These are phyloP conservation scores for Eragrostis tef DNA, from an alignment of 202 grass and related monocot species.

Conservation along the genomic window DNA sequence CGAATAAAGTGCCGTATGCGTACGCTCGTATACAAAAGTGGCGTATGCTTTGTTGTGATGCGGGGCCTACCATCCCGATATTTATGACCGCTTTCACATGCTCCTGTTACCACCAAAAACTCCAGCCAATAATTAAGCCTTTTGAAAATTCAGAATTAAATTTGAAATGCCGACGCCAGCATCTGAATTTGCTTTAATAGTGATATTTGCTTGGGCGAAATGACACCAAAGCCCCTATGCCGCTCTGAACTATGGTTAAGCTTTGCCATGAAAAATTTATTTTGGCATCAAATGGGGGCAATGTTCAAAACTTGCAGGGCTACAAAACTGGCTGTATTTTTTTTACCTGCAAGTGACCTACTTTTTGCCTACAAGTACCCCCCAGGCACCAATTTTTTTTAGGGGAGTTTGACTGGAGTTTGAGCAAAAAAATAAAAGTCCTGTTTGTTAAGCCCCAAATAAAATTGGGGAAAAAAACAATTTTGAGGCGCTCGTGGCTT, in stretches of 20 bases:
- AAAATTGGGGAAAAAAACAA: slow-evolving; percentile 41
- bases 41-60: background rate
- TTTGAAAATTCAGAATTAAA: background rate
- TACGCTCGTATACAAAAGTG: slow-evolving; percentile 22
- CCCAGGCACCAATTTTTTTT: slow-evolving; percentile 17
- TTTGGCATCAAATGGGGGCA: slow-evolving; percentile 47
- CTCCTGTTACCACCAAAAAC: background rate
- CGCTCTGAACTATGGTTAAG: slow-evolving; percentile 37
- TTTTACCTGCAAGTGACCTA: slow-evolving; percentile 39
- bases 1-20: slow-evolving; percentile 41
- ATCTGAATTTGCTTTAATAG: slow-evolving; percentile 34
- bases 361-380: slow-evolving; percentile 46
- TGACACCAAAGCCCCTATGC: slow-evolving; percentile 24
- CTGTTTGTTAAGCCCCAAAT: slow-evolving; percentile 34
- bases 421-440: background rate
- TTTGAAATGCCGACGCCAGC: background rate
- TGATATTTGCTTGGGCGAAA: slow-evolving; percentile 9
- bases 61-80: slow-evolving; percentile 5
- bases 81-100: slow-evolving; percentile 27
- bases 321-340: slow-evolving; percentile 30
- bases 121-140: slow-evolving; percentile 14
- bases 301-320: slow-evolving; percentile 36
- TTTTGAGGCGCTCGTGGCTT: slow-evolving; percentile 32
- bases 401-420: slow-evolving; percentile 24
- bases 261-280: slow-evolving; percentile 13